Percentiles rank a stretch among this genome's conserved stretches.
Conservation (phyloP, 495 filamentous ascomycete genomes). For the Penicillium goetzii region DNA sequence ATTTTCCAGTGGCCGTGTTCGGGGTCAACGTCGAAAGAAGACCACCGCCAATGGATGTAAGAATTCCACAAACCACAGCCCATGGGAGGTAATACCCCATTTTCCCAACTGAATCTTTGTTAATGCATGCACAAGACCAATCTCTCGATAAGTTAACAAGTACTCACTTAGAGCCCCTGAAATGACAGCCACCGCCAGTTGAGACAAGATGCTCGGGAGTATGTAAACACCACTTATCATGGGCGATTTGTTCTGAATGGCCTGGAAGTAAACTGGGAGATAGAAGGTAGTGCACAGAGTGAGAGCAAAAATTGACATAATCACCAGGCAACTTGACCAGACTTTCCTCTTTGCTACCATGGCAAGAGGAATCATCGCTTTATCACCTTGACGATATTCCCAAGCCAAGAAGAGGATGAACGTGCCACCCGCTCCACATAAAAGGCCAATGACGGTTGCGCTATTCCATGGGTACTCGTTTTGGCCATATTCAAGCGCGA, state of each 20-base stretch:
- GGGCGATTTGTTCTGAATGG: conserved; percentile 32
- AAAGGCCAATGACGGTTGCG: conserved; percentile 51
- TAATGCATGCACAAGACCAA: not conserved
- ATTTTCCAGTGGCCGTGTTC: conserved; percentile 45
- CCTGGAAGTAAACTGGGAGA: conserved; percentile 50
- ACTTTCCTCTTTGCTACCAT: conserved; percentile 39
- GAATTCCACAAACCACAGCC: conserved; percentile 32
- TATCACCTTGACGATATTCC: conserved; percentile 52
- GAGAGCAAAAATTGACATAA: conserved; percentile 22
- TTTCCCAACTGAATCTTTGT: conserved; percentile 33
- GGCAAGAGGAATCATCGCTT: conserved; percentile 54
- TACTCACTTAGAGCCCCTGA: conserved; percentile 47
- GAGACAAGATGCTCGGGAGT: conserved; percentile 52
- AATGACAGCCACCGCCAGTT: conserved; percentile 50
- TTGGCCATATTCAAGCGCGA: conserved; percentile 55
- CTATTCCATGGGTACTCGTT: conserved; percentile 49
- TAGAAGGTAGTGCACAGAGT: conserved; percentile 37
- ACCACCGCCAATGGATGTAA: conserved; percentile 48
- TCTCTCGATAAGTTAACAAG: not conserved
- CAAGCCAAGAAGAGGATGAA: conserved; percentile 49
- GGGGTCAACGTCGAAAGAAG: conserved; percentile 54
- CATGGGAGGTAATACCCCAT: conserved; percentile 58
- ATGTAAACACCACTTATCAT: conserved; percentile 44
- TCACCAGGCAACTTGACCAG: conserved; percentile 36
- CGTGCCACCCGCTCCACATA: conserved; percentile 52